Conservation (phyloP, 2,329 filamentous ascomycete species). For the Sporothrix mexicana region DNA sequence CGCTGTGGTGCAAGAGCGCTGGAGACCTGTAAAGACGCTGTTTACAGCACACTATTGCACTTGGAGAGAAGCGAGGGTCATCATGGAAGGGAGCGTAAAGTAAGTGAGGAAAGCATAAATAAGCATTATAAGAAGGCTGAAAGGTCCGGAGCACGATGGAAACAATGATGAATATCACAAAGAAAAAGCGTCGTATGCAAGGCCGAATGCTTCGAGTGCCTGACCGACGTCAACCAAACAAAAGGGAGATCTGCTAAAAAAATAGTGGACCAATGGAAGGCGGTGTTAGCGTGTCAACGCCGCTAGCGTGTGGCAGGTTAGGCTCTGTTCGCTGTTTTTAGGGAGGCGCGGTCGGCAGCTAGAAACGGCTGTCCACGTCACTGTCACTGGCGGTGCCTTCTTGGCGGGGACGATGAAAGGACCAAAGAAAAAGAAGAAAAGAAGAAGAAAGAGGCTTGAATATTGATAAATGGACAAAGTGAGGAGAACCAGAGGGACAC, state of each 20-base stretch:
- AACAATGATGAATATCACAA: not conserved
- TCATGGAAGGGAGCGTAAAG: not conserved
- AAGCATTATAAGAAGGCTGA: not conserved
- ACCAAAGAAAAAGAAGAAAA: not conserved
- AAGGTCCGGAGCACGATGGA: not conserved
- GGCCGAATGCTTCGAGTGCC: not conserved
- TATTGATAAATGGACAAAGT: no score
- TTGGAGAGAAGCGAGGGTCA: not conserved
- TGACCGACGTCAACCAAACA: not conserved
- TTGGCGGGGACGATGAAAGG: slow-evolving; percentile 7
- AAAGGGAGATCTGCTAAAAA: not conserved
- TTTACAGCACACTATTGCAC: not conserved
- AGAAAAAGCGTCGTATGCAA: not conserved
- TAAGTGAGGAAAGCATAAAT: no score
- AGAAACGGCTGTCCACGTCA: slow-evolving; percentile 23
- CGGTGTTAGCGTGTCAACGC: not conserved
- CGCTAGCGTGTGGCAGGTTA: not conserved
- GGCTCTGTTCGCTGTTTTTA: not conserved
- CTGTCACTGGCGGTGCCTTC: slow-evolving; percentile 18
- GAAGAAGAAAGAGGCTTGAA: not conserved
- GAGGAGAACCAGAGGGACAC: not conserved
- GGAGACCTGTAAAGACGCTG: not conserved
- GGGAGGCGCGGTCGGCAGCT: slow-evolving; percentile 6
- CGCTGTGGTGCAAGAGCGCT: not conserved
- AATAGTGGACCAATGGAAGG: slow-evolving; percentile 17